These are phyloP conservation scores for Saccharomycopsis sp. DNA, from an alignment of 805 yeast genomes.

Conservation along the genomic window DNA sequence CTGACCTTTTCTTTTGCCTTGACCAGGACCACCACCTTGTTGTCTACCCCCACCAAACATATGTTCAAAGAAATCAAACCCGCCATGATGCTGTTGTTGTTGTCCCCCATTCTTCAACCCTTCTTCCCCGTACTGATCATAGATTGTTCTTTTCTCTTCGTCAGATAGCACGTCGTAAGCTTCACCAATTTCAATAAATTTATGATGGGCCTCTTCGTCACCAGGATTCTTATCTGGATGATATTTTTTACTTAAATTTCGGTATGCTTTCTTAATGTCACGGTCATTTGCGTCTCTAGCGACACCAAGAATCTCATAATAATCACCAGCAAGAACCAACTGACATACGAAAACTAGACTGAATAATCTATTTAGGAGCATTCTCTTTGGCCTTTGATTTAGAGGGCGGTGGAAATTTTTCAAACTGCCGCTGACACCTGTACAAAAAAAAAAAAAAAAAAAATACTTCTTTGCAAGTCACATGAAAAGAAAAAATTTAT, in stretches of 20 bases:
- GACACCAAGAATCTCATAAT: constrained; percentile 62
- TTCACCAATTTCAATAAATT: constrained; percentile 84
- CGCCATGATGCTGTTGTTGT: constrained; percentile 29
- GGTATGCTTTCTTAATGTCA: constrained; percentile 20
- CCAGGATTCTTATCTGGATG: constrained; percentile 94
- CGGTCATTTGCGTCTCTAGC: constrained; percentile 31
- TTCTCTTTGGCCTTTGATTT: neutral
- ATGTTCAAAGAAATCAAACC: constrained; percentile 58
- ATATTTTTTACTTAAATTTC: constrained; percentile 35
- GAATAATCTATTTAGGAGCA: neutral
- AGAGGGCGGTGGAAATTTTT: neutral
- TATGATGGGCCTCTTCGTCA: constrained; percentile 74
- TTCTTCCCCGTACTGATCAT: constrained; percentile 73
- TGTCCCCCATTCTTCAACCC: constrained; percentile 57
- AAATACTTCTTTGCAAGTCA: neutral
- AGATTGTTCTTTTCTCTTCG: constrained; percentile 52
- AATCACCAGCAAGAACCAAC: constrained; percentile 35
- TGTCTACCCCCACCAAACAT: constrained; percentile 45
- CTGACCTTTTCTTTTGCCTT: constrained; percentile 49
- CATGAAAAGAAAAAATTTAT: neutral
- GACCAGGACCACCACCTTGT: constrained; percentile 31
- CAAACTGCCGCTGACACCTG: neutral
- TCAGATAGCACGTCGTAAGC: constrained; percentile 85
- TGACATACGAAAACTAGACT: neutral
- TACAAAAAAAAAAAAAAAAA: too few species aligned